phyloP scores from a whole-genome alignment of 768 basidiomycete species.

The Myochromella boudieri region DNA sequence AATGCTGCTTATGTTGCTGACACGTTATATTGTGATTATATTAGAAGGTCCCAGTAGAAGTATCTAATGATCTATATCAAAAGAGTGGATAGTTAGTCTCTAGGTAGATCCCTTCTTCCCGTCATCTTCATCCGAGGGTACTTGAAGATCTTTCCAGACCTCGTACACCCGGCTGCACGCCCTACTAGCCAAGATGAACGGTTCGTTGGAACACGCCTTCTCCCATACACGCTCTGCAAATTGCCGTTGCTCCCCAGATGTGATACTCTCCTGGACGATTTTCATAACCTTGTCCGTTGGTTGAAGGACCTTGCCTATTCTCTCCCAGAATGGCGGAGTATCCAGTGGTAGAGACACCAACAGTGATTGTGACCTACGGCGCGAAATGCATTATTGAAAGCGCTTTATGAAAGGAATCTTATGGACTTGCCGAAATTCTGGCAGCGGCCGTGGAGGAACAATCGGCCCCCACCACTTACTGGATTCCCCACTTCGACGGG shows the following conservation, averaged over 20 bases:
- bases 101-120: slow-evolving; percentile 25
- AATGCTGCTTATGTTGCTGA: neutral
- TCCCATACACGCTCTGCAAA: slow-evolving; percentile 62
- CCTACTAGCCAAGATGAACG: slow-evolving; percentile 46
- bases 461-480: slow-evolving; percentile 40
- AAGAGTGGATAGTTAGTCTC: neutral
- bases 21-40: neutral
- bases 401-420: slow-evolving; percentile 10
- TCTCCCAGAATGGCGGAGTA: slow-evolving; percentile 49
- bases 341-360: slow-evolving; percentile 61
- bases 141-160: slow-evolving; percentile 44
- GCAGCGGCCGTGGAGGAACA: slow-evolving; percentile 37
- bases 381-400: slow-evolving; percentile 3
- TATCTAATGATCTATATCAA: neutral
- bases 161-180: slow-evolving; percentile 41
- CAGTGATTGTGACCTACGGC: slow-evolving; percentile 46
- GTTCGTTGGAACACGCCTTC: slow-evolving; percentile 63
- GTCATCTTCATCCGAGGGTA: slow-evolving; percentile 37
- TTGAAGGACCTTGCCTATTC: slow-evolving; percentile 52
- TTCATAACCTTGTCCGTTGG: slow-evolving; percentile 54
- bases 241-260: slow-evolving; percentile 56
- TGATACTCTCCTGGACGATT: slow-evolving; percentile 52
- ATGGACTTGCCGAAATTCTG: slow-evolving; percentile 35
- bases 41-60: neutral
- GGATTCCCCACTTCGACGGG: slow-evolving; percentile 18